Evolutionary conservation across 2,329 filamentous ascomycete species (phyloP).

Genomic region (Alternaria arborescens): DNA sequence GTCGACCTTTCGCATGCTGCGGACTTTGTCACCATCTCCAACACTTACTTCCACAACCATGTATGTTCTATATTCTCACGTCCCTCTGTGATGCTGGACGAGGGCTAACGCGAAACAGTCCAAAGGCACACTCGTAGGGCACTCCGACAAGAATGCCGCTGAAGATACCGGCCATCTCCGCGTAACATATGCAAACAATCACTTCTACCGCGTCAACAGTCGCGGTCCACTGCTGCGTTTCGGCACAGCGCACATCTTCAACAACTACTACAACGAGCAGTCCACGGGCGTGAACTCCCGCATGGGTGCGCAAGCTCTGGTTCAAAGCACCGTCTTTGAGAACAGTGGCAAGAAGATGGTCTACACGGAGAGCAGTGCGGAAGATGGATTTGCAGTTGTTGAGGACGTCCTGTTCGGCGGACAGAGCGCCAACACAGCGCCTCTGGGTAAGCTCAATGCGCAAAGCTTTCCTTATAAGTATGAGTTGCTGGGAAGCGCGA

Average conservation of each 20-base stretch:
- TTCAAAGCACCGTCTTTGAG: conserved; percentile 62
- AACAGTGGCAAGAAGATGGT: conserved; percentile 65
- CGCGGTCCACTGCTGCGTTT: conserved; percentile 70
- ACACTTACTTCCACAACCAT: conserved; percentile 62
- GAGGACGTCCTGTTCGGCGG: conserved; percentile 55
- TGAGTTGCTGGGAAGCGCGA: conserved; percentile 59
- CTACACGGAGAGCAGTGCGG: conserved; percentile 61
- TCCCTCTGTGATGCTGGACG: not conserved
- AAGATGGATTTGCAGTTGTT: conserved; percentile 54
- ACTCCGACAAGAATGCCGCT: conserved; percentile 64
- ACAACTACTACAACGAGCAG: conserved; percentile 53
- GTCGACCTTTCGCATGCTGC: conserved; percentile 69
- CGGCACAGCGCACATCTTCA: conserved; percentile 69
- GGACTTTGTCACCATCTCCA: conserved; percentile 66
- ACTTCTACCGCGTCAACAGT: conserved; percentile 69
- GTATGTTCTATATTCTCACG: not conserved
- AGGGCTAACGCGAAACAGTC: conserved; percentile 19
- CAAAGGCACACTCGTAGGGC: conserved; percentile 67
- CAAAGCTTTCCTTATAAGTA: conserved; percentile 61
- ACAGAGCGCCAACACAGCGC: conserved; percentile 57
- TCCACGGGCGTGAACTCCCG: conserved; percentile 52
- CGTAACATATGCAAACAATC: conserved; percentile 73
- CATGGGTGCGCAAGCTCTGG: conserved; percentile 52
- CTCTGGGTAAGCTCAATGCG: conserved; percentile 58
- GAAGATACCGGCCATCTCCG: conserved; percentile 67